Conservation (phyloP, 352 stramenopile genomes). For the Pythium rishiriense region DNA sequence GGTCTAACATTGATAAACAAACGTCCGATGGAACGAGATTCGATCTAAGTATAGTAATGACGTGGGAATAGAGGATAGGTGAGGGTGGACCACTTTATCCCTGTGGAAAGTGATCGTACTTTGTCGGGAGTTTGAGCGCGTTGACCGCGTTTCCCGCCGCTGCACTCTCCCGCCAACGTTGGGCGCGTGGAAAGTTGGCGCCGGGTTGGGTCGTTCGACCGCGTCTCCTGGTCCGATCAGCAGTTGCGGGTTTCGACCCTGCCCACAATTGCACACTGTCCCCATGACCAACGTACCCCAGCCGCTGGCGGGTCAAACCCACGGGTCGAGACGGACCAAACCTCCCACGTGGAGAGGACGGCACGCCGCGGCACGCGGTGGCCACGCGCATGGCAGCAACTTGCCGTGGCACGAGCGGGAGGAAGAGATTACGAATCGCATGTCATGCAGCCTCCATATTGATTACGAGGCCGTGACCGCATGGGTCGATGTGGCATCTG, state of each 20-base stretch:
- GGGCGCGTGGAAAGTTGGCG: background rate
- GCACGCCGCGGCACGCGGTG: background rate
- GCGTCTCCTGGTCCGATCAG: background rate
- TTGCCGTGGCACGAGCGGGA: background rate
- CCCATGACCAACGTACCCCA: background rate
- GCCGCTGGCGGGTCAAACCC: background rate
- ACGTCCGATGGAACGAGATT: conserved; percentile 6
- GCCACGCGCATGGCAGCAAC: background rate
- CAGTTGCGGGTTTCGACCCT: background rate
- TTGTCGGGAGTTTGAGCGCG: background rate
- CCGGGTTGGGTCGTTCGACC: background rate
- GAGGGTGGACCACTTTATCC: too few species aligned
- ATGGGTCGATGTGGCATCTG: background rate
- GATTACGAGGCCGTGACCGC: background rate
- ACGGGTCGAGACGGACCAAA: background rate
- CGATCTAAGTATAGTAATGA: background rate
- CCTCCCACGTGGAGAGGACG: background rate
- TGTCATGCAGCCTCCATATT: background rate
- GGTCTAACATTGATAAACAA: background rate
- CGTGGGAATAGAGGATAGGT: conserved; percentile 6
- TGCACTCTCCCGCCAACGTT: conserved; percentile 2
- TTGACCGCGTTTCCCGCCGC: background rate
- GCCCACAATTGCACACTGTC: too few species aligned
- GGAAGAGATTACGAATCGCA: background rate
- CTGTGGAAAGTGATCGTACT: conserved; percentile 14